Base-by-base conservation (phyloP, 1,284 basidiomycete species). In the Apiotrichum domesticum region DNA sequence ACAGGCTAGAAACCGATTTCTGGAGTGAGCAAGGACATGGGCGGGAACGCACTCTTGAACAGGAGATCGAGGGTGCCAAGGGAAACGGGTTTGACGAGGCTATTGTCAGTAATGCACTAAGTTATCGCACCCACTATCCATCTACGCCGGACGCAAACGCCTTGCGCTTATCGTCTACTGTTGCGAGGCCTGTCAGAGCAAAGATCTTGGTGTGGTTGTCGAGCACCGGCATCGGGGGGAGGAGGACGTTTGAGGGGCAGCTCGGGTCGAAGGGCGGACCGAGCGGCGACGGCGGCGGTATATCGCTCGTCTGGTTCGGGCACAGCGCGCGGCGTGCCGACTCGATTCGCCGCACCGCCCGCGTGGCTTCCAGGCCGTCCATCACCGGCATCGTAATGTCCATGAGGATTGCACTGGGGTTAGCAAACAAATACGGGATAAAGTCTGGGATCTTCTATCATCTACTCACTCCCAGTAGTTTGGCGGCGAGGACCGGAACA, bases 131-230 rank as follows among this genome's bases (percentile, higher is more conserved):
- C 35, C 46, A 47, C 46, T 94, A 97, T 74, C 93, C 93, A 68
- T 97, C 91, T 44, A 96, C 92, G 3, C 94, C 93, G 54, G 88
- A 89, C 53, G 88, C 86, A 65, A 96, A 95, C 2, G 93, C 94
- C 65, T 85, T 81, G 29, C 90, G 82, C 75, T 95, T 94, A 73
- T 97, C 92, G 71, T 96, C 93, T 2, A 88, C 77, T 8, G 91
- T 90, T 6, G 92, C 94, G 81, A 92, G 86, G 9, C 93, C 93
- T 1, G 94, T 97, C 56, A 98, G 77, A 6, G 93, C 93, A 55
- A 97, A 81, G 56, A 97, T 93, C 63, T 88, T 85, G 40, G 63
- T 65, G 44, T 75, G 63, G 41, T 49, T 35, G 15, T 21, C 9
- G 5, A 29, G n/a, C 2, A 3, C 3, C 13, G 9, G 45, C 5